phyloP scores from a whole-genome alignment of 2,329 filamentous ascomycete species.

The Fusarium humuli region DNA sequence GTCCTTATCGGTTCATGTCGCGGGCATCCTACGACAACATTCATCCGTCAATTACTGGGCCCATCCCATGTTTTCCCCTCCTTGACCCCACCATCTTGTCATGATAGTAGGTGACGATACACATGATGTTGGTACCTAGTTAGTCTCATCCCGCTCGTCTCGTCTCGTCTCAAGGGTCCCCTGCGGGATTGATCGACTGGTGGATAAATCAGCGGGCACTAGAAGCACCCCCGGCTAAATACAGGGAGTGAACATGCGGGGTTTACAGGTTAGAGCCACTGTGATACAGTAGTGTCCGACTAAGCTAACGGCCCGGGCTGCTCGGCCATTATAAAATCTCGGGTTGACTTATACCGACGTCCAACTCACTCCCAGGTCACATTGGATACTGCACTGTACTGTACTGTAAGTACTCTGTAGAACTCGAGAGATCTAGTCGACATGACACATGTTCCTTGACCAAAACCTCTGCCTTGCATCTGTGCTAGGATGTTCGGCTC shows the following conservation, averaged over 20 bases:
- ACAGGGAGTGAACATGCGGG: conserved; percentile 21
- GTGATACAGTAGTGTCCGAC: neutral
- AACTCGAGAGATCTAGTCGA: neutral
- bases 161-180: no score
- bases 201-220: conserved; percentile 23
- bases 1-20: conserved; percentile 21
- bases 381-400: neutral
- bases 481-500: conserved; percentile 44
- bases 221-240: conserved; percentile 40
- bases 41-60: neutral
- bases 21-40: conserved; percentile 17
- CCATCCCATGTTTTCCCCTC: conserved; percentile 35
- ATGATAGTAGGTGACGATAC: conserved; percentile 30
- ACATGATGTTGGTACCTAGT: conserved; percentile 7
- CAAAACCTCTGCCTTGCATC: neutral
- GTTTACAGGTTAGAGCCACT: conserved; percentile 10
- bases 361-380: neutral
- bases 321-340: neutral
- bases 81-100: conserved; percentile 39
- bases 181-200: conserved; percentile 33
- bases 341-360: conserved; percentile 14
- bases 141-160: no score
- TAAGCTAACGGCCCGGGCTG: neutral
- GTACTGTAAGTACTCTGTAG: neutral
- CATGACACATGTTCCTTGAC: neutral